Conservation (phyloP, 352 stramenopile species). For the Bremia lactucae region DNA sequence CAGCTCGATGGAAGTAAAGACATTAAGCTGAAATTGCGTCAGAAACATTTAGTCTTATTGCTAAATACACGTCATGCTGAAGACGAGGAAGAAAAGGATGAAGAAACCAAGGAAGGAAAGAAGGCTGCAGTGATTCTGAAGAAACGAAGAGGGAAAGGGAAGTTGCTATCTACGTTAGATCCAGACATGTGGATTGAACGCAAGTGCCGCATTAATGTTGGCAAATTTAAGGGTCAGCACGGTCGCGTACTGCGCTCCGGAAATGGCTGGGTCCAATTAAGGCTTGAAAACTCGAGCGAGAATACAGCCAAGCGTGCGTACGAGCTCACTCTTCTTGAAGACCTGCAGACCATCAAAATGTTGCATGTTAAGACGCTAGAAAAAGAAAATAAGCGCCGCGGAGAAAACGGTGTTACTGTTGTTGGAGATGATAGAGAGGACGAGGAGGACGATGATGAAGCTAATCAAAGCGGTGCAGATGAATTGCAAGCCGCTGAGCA, state of each 20-base stretch:
- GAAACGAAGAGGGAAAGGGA: conserved; percentile 32
- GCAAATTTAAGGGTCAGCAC: conserved; percentile 75
- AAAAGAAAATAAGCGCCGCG: conserved; percentile 43
- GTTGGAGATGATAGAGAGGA: conserved; percentile 44
- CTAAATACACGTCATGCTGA: conserved; percentile 21
- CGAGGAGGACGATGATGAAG: conserved; percentile 46
- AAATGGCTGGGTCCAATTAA: conserved; percentile 83
- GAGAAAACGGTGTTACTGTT: conserved; percentile 16
- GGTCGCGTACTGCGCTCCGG: conserved; percentile 71
- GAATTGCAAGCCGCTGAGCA: conserved; percentile 39
- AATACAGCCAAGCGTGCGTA: conserved; percentile 84
- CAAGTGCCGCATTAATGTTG: conserved; percentile 79
- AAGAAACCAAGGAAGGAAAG: conserved; percentile 22
- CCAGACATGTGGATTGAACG: conserved; percentile 85
- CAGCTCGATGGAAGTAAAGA: conserved; percentile 45
- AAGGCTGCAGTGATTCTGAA: conserved; percentile 5
- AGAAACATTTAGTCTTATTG: conserved; percentile 35
- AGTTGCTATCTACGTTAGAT: conserved; percentile 68
- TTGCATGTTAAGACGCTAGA: conserved; percentile 56
- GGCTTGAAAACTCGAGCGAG: conserved; percentile 71
- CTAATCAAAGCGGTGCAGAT: conserved; percentile 38
- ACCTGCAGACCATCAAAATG: conserved; percentile 74
- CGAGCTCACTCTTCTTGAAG: conserved; percentile 74
- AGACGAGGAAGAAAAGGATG: conserved; percentile 26
- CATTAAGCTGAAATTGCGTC: conserved; percentile 38